phyloP scores from a whole-genome alignment of 139 green algal genomes.

The Auxenochlorella pyrenoidosa region DNA sequence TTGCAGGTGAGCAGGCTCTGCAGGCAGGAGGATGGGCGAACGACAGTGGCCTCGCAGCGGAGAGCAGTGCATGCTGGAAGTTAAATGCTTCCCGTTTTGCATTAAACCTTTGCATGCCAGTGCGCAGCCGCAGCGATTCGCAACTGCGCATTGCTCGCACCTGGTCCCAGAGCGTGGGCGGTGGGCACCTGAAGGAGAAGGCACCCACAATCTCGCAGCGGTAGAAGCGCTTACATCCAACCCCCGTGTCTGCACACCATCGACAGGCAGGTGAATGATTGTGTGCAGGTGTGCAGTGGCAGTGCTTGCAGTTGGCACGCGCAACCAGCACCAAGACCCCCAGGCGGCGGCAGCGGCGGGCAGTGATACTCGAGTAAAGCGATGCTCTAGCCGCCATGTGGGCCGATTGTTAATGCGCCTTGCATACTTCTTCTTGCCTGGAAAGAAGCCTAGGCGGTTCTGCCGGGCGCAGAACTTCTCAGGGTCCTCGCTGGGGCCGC shows the following conservation, averaged over 20 bases:
- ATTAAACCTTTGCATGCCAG: no score
- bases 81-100: no score
- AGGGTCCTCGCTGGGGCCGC: not conserved
- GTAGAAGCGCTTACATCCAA: conserved; percentile 24
- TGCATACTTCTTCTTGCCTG: not conserved
- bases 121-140: no score
- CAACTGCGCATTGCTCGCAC: not conserved
- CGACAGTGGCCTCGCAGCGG: no score
- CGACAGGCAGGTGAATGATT: not conserved
- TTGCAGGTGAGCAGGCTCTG: conserved; percentile 28
- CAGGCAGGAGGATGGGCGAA: no score
- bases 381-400: not conserved
- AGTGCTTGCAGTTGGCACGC: no score
- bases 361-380: not conserved
- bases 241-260: not conserved
- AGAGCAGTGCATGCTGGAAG: no score
- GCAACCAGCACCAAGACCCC: not conserved
- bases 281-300: no score
- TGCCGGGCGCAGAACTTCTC: not conserved
- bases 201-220: conserved; percentile 3
- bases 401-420: not conserved
- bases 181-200: conserved; percentile 8
- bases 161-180: conserved; percentile 15
- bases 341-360: not conserved
- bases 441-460: conserved; percentile 6